Evolutionary conservation across 495 filamentous ascomycete species (phyloP).

Genomic region (Durotheca rogersii): DNA sequence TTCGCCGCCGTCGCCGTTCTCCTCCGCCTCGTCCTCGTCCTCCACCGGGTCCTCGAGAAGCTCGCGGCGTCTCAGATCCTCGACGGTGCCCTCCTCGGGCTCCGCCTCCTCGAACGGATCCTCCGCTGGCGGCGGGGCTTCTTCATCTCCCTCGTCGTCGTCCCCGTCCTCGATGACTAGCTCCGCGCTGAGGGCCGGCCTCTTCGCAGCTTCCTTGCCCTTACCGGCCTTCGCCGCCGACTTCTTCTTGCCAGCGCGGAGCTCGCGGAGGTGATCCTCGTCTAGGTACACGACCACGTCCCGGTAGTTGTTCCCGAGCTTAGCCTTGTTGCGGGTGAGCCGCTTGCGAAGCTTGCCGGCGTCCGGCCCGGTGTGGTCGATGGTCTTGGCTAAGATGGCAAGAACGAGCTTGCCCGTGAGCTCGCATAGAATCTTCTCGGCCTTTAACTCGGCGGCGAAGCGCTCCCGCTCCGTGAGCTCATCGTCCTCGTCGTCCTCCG

Average conservation of each 20-base stretch:
- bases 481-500: conserved; percentile 62
- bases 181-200: conserved; percentile 48
- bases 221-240: conserved; percentile 46
- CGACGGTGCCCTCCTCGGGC: conserved; percentile 54
- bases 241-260: conserved; percentile 46
- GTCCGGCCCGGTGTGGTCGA: conserved; percentile 62
- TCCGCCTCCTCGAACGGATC: conserved; percentile 53
- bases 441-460: conserved; percentile 61
- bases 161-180: conserved; percentile 52
- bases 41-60: conserved; percentile 56
- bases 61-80: conserved; percentile 62
- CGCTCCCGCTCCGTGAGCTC: conserved; percentile 55
- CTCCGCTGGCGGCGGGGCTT: conserved; percentile 36
- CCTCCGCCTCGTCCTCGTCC: conserved; percentile 53
- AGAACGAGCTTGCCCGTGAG: conserved; percentile 80
- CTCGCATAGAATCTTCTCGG: conserved; percentile 82
- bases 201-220: conserved; percentile 46
- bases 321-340: conserved; percentile 64
- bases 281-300: conserved; percentile 76
- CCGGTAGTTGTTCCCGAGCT: conserved; percentile 71
- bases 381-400: conserved; percentile 67
- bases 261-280: conserved; percentile 49
- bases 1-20: conserved; percentile 30
- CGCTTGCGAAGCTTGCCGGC: conserved; percentile 63
- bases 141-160: conserved; percentile 56